Evolutionary conservation across 2,329 filamentous ascomycete genomes (phyloP).

Genomic region (Nemania sp.): DNA sequence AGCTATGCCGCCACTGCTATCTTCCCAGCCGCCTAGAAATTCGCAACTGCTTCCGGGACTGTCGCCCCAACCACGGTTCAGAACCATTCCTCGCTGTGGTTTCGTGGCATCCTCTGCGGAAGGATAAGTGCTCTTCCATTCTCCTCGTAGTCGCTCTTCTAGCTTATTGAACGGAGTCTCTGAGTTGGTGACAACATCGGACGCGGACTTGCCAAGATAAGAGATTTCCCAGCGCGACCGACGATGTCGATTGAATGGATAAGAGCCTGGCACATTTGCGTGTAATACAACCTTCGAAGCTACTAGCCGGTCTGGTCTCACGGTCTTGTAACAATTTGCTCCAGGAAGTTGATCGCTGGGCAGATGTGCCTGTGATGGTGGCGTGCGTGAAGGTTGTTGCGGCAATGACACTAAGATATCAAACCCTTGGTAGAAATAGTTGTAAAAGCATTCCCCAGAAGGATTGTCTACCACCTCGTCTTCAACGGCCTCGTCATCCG

Average conservation of each 20-base stretch:
- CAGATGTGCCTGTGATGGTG: slow-evolving; percentile 51
- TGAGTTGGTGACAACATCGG: slow-evolving; percentile 61
- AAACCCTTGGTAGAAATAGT: slow-evolving; percentile 95
- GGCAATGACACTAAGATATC: slow-evolving; percentile 88
- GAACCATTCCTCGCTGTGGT: slow-evolving; percentile 74
- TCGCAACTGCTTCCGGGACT: slow-evolving; percentile 90
- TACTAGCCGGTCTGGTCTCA: slow-evolving; percentile 67
- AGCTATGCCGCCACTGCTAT: slow-evolving; percentile 57
- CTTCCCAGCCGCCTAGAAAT: slow-evolving; percentile 83
- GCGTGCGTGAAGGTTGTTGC: slow-evolving; percentile 63
- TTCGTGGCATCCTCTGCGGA: slow-evolving; percentile 55
- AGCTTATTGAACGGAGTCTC: slow-evolving; percentile 79
- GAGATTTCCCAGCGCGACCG: slow-evolving; percentile 83
- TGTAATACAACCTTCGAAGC: slow-evolving; percentile 93
- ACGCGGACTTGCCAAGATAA: slow-evolving; percentile 54
- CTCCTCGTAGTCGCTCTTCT: slow-evolving; percentile 66
- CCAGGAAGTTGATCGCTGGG: slow-evolving; percentile 34
- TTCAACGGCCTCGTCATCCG: slow-evolving; percentile 63
- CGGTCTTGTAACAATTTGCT: slow-evolving; percentile 44
- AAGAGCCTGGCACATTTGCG: slow-evolving; percentile 92
- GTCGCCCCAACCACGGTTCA: slow-evolving; percentile 89
- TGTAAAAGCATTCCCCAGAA: slow-evolving; percentile 85
- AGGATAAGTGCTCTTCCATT: slow-evolving; percentile 70
- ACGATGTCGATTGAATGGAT: slow-evolving; percentile 93
- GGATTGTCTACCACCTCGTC: slow-evolving; percentile 58